These are phyloP conservation scores for Ajuga reptans DNA, from an alignment of 305 asterid species.

Conservation along the genomic window DNA sequence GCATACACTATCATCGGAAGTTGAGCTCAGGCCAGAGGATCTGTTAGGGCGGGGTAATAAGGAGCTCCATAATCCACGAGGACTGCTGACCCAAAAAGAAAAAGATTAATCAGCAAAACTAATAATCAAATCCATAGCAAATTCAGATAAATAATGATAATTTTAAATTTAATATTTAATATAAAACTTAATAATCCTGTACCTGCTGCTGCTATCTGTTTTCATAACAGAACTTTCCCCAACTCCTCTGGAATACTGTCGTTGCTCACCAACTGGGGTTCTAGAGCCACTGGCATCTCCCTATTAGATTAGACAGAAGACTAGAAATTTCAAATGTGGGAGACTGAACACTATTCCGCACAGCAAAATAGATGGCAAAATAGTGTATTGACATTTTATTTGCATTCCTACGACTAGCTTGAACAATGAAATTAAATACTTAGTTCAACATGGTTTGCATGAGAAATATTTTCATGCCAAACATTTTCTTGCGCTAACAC, in stretches of 20 bases:
- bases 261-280: slow-evolving; percentile 37
- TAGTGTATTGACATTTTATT: not conserved
- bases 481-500: not conserved
- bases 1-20: slow-evolving; percentile 47
- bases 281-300: slow-evolving; percentile 44
- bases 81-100: slow-evolving; percentile 33
- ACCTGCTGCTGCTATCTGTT: slow-evolving; percentile 54
- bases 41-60: slow-evolving; percentile 36
- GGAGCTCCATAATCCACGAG: slow-evolving; percentile 73
- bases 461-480: not conserved
- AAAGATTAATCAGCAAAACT: slow-evolving; percentile 18
- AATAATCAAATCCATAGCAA: slow-evolving; percentile 13
- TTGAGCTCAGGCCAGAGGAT: slow-evolving; percentile 42
- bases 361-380: slow-evolving; percentile 5
- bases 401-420: slow-evolving; percentile 2
- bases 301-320: slow-evolving; percentile 36
- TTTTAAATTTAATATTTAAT: not conserved
- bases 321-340: slow-evolving; percentile 16
- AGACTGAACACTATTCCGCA: slow-evolving; percentile 7
- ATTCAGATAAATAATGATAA: slow-evolving; percentile 4
- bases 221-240: slow-evolving; percentile 33
- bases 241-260: slow-evolving; percentile 34
- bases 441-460: slow-evolving; percentile 2
- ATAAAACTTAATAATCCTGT: slow-evolving; percentile 14
- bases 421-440: not conserved